Percentiles rank a stretch among this genome's conserved stretches.
Conservation (phyloP, 108 stramenopile species). For the Pseudonitzschia multistriata region DNA sequence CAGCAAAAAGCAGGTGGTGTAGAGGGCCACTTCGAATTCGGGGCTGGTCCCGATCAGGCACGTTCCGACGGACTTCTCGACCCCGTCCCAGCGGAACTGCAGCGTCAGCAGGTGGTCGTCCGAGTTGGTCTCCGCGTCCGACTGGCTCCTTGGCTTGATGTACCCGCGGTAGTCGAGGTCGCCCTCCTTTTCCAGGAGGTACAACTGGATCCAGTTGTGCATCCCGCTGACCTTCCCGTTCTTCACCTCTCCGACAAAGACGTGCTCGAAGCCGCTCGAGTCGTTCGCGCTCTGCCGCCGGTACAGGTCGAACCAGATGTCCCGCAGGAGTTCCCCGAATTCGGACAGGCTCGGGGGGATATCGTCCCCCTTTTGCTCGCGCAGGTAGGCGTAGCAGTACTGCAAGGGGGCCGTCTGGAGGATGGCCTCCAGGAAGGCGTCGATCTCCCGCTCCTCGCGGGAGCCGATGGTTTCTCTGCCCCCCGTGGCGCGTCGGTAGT, state of each 20-base stretch:
- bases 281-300: constrained; percentile 40
- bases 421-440: constrained; percentile 60
- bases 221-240: constrained; percentile 73
- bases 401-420: constrained; percentile 90
- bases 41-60: constrained; percentile 80
- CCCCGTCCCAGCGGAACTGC: constrained; percentile 87
- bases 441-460: constrained; percentile 64
- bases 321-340: constrained; percentile 64
- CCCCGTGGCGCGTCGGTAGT: constrained; percentile 72
- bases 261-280: constrained; percentile 40
- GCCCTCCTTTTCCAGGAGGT: constrained; percentile 80
- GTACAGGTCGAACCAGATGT: constrained; percentile 90
- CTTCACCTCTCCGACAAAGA: constrained; percentile 91
- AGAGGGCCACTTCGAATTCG: constrained; percentile 92
- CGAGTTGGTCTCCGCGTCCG: constrained; percentile 54
- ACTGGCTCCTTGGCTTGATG: constrained; percentile 60
- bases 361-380: constrained; percentile 44
- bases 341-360: constrained; percentile 51
- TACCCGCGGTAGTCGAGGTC: constrained; percentile 85
- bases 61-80: constrained; percentile 81
- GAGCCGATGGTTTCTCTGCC: constrained; percentile 55
- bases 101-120: constrained; percentile 75
- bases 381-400: constrained; percentile 80
- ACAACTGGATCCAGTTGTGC: constrained; percentile 94
- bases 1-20: constrained; percentile 54